phyloP scores from a whole-genome alignment of 192 early-diverging fungal species.

The Pilobolus umbonatus region DNA sequence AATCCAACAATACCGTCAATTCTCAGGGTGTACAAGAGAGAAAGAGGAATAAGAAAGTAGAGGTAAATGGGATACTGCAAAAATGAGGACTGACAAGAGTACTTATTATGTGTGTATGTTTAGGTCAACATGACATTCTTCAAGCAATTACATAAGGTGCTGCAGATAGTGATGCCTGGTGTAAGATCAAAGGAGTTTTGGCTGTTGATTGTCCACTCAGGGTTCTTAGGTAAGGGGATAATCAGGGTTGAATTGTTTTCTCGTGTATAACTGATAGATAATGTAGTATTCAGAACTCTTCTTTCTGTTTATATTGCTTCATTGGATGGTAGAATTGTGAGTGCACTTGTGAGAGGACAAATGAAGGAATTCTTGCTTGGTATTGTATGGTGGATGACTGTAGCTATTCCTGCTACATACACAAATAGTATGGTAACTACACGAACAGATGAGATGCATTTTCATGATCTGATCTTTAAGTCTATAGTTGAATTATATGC shows the following conservation, averaged over 20 bases:
- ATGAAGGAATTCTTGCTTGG: constrained; percentile 79
- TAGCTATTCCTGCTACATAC: constrained; percentile 93
- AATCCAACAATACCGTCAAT: too few species aligned
- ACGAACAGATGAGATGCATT: background rate
- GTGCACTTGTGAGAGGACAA: constrained; percentile 68
- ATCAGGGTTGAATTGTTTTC: background rate
- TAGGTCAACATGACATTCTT: constrained; percentile 53
- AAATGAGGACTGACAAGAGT: background rate
- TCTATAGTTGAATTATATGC: constrained; percentile 62
- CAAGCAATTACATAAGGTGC: constrained; percentile 57
- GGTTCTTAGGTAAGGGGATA: constrained; percentile 58
- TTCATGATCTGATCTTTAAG: constrained; percentile 1
- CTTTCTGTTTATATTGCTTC: constrained; percentile 89
- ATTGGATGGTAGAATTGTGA: constrained; percentile 80
- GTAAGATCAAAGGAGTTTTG: constrained; percentile 78
- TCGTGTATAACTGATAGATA: background rate
- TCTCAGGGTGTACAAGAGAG: background rate
- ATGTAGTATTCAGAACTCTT: constrained; percentile 74
- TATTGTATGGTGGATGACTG: constrained; percentile 87
- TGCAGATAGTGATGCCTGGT: constrained; percentile 84
- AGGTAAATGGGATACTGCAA: constrained; percentile 11
- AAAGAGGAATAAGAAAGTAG: constrained; percentile 30
- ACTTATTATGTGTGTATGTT: background rate
- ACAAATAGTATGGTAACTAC: constrained; percentile 83
- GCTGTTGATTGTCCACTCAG: constrained; percentile 79